Evolutionary conservation across 257 asterid species (phyloP).

Genomic region (Solanum dulcamara): DNA sequence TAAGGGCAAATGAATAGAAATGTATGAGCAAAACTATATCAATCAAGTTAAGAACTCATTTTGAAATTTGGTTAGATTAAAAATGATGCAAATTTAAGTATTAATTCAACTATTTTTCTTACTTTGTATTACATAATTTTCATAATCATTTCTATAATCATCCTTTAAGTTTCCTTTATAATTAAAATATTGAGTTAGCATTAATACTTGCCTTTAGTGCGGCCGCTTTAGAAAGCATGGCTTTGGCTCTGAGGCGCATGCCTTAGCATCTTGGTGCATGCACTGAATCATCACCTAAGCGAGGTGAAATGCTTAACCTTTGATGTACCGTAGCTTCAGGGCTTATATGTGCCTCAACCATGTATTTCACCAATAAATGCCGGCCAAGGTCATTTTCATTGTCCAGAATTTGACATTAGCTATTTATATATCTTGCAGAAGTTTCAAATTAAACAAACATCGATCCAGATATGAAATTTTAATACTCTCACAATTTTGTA

Average conservation of each 20-base stretch:
- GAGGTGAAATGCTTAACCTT: neutral
- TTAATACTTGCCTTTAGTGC: neutral
- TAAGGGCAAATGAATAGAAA: neutral
- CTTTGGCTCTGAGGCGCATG: neutral
- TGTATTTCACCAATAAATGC: neutral
- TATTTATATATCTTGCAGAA: neutral
- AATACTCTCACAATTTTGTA: neutral
- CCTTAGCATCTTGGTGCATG: neutral
- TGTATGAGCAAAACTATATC: neutral
- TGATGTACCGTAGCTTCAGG: neutral
- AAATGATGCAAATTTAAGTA: neutral
- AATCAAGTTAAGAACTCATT: neutral
- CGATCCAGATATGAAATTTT: neutral
- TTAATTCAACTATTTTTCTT: neutral
- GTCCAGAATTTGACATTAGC: neutral
- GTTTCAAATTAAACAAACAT: neutral
- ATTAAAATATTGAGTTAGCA: neutral
- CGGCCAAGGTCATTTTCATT: neutral
- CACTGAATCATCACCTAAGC: neutral
- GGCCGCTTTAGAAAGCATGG: neutral
- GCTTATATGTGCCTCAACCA: neutral
- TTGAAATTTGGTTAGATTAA: neutral
- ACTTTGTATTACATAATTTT: neutral
- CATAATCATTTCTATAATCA: neutral
- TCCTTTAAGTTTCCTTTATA: neutral